Percentiles rank a stretch among this genome's conserved stretches.
Evolutionary conservation across 2,329 filamentous ascomycete species (phyloP).

Genomic region (Mariannaea elegans): DNA sequence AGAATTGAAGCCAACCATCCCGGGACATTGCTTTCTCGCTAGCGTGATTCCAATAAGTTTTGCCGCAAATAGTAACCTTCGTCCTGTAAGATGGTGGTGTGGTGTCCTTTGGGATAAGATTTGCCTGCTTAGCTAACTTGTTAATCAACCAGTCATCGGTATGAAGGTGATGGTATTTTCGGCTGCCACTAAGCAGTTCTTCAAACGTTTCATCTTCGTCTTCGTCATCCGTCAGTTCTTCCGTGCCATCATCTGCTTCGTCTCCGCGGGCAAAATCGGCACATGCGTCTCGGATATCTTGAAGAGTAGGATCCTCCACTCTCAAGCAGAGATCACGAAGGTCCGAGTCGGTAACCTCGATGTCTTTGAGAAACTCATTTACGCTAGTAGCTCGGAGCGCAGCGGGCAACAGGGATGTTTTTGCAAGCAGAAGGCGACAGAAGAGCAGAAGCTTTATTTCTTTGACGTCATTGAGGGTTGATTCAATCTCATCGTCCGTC

Average conservation of each 20-base stretch:
- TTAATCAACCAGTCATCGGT: conserved; percentile 34
- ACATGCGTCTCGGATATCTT: conserved; percentile 42
- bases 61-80: conserved; percentile 39
- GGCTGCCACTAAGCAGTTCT: conserved; percentile 28
- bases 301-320: conserved; percentile 37
- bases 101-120: not conserved
- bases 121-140: conserved; percentile 4
- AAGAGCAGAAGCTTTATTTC: conserved; percentile 43
- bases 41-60: conserved; percentile 42
- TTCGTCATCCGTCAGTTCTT: conserved; percentile 17
- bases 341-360: conserved; percentile 36
- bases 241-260: conserved; percentile 23
- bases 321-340: conserved; percentile 42
- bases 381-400: conserved; percentile 37
- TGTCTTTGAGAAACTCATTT: conserved; percentile 39
- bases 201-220: conserved; percentile 31
- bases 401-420: conserved; percentile 38
- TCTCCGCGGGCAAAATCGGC: conserved; percentile 41
- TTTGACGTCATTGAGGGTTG: conserved; percentile 32
- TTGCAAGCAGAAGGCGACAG: conserved; percentile 39
- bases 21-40: conserved; percentile 43
- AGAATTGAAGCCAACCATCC: conserved; percentile 45
- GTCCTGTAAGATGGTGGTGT: conserved; percentile 15
- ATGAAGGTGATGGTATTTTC: conserved; percentile 33
- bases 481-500: conserved; percentile 36